Base-by-base conservation (phyloP, 2,329 filamentous ascomycete genomes). In the Nannizziopsis barbatae region DNA sequence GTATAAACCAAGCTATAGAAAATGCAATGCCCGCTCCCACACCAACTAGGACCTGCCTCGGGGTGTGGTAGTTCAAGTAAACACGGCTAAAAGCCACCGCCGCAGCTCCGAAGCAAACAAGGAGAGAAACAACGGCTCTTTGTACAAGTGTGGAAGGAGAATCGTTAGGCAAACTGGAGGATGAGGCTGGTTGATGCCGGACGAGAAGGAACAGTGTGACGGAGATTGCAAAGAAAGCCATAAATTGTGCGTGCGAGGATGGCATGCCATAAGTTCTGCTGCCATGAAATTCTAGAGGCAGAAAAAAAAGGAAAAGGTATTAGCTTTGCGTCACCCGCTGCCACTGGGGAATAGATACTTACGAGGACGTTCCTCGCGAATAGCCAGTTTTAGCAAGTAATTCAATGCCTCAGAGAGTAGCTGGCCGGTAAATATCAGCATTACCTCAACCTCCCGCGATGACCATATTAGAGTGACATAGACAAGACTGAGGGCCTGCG, bases 261-360 rank as follows among this genome's bases (percentile, higher is more conserved):
- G 92, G 92, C 93, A 98, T 98, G 58, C 92, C 93, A 63, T 98
- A 98, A 55, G 92, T 92, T 66, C 94, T 94, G 49, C 87, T 79
- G 4, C 22, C 22, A 61, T 89, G 81, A 15, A 52, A 20, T 11
- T 41, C 50, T 52, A 32, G 18, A 10, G 30, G 4, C 11, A n/a
- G 27, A 30, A 12, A 1, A 42, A 44, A 20, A 36, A 20, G 14
- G 11, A 27, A 14, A 11, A 15, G 15, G 12, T 14, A n/a, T 41
- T 38, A 42, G 41, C 22, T 27, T 27, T 7, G 7, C 7, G 4
- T 27, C 22, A 7, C 4, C 7, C 4, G 22, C 7, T 27, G 22
- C 7, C 7, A 7, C 4, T 6, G 27, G 30, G 2, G 37, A 8
- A 11, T n/a, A 3, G 30, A 42, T 11, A 66, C 75, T 73, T 83